Evolutionary conservation across 1,284 basidiomycete genomes (phyloP).

Genomic region (Volvariella volvacea): DNA sequence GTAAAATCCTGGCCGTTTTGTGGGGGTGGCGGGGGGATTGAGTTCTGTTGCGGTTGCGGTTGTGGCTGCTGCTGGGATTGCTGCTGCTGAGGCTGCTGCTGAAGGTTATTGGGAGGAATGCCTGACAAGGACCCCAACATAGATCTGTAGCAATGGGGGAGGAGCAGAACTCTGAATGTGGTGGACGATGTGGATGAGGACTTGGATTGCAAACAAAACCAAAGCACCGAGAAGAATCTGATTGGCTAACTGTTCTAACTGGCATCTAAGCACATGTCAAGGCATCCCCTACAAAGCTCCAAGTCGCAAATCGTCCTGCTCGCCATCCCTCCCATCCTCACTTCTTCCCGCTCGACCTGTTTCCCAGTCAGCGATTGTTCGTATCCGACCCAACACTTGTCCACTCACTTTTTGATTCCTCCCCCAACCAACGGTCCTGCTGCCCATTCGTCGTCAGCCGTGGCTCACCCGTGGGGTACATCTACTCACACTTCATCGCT

Average conservation of each 20-base stretch:
- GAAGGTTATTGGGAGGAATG: conserved; percentile 47
- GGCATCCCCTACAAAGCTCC: neutral
- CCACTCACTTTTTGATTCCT: conserved; percentile 76
- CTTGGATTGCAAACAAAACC: conserved; percentile 4
- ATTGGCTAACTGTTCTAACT: neutral
- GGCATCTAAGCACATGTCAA: too few species aligned
- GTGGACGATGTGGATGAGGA: neutral
- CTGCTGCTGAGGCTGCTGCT: conserved; percentile 36
- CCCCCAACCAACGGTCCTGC: conserved; percentile 60
- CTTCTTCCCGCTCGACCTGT: conserved; percentile 17
- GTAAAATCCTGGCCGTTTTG: conserved; percentile 86
- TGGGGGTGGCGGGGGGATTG: conserved; percentile 65
- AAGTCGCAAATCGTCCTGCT: neutral
- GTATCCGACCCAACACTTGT: conserved; percentile 1
- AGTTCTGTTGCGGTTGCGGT: conserved; percentile 48
- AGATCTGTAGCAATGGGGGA: conserved; percentile 10
- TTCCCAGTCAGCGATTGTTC: neutral
- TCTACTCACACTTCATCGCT: conserved; percentile 60
- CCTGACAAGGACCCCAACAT: conserved; percentile 69
- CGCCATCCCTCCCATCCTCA: conserved; percentile 20
- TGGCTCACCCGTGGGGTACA: too few species aligned
- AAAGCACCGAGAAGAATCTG: conserved; percentile 1
- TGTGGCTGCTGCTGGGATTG: conserved; percentile 49
- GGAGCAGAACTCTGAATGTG: neutral
- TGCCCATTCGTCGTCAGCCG: conserved; percentile 16